Evolutionary conservation across 805 yeast genomes (phyloP), one percentile per base, ranked within the genome.

Genomic region (Starmerella lactis-condensi): DNA sequence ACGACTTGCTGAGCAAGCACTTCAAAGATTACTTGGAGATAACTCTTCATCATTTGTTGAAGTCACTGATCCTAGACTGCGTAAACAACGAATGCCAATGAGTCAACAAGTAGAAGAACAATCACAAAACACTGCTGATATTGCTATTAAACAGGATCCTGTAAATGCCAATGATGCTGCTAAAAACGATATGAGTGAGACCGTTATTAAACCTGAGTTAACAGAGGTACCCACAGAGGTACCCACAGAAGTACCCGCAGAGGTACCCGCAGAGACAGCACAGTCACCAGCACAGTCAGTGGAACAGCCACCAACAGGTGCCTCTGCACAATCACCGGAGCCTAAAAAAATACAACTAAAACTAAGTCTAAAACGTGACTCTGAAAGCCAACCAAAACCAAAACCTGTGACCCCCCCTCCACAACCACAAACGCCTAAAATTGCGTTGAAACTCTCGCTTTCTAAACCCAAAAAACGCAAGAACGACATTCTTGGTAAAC

Each of bases 1-100:
- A 19, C 60, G 77, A 34, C 57, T 71, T 31, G 89, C 85, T 3
- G 94, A 83, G 48, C 60, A 59, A 31, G 91, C 94, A 0, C 52
- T 85, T 29, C 68, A 75, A 37, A 61, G 67, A 31, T 58, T 77
- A 36, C 61, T 65, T 17, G 56, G 52, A 18, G 35, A 40, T 30
- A 45, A 45, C 21, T 36, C 44, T 3, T 39, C 39, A 8, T 39
- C 46, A 8, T 32, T 42, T 9, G 38, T 45, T 17, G 42, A 37
- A 29, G 37, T 40, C 5, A 8, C 9, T 10, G 37, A 30, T 4
- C n/a, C 26, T 5, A 22, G n/a, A 5, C 14, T 11, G 24, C 26
- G 29, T 24, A 30, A n/a, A 8, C 26, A 11, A 13, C 28, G 8
- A 5, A 23, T n/a, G n/a, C n/a, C n/a, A n/a, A 15, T 13, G 17